A percentile compares a stretch with the other conserved stretches of the same genome.
Evolutionary conservation across 345 rosid species (phyloP).

Genomic region (Firmiana major): DNA sequence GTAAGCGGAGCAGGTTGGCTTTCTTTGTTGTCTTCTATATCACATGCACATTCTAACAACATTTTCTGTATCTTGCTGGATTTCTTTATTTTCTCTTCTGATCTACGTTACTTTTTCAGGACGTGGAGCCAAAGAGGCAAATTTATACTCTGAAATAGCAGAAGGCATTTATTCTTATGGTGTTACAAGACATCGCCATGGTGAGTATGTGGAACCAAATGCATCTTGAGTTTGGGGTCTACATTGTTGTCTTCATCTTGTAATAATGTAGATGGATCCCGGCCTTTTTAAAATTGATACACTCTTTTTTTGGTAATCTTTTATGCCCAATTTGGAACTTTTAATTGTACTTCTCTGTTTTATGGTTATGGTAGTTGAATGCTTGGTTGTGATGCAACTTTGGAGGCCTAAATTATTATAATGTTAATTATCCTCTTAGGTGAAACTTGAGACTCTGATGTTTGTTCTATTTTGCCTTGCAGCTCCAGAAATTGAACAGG

Average conservation of each 20-base stretch:
- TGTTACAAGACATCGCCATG: conserved; percentile 90
- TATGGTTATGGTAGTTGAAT: neutral
- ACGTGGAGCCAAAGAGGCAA: conserved; percentile 90
- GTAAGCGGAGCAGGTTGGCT: conserved; percentile 93
- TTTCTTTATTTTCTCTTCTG: conserved; percentile 7
- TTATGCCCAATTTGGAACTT: neutral
- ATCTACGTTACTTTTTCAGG: conserved; percentile 42
- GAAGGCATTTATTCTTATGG: conserved; percentile 96
- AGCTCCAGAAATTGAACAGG: conserved; percentile 99
- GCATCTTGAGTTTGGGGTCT: neutral
- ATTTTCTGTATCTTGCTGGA: conserved; percentile 3
- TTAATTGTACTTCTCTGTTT: neutral
- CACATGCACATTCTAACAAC: neutral
- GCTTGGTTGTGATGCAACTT: neutral
- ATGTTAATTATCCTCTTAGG: neutral
- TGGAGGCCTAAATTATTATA: neutral
- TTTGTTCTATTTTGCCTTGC: conserved; percentile 28
- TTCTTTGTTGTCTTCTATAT: conserved; percentile 9
- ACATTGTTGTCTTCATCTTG: neutral
- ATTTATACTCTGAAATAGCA: conserved; percentile 76
- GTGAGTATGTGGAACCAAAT: conserved; percentile 32
- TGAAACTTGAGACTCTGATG: neutral
- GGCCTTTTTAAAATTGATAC: neutral
- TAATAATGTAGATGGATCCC: neutral
- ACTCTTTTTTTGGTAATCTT: neutral